Evolutionary conservation across 2,329 filamentous ascomycete species (phyloP).

Genomic region (Apiospora malaysiana): DNA sequence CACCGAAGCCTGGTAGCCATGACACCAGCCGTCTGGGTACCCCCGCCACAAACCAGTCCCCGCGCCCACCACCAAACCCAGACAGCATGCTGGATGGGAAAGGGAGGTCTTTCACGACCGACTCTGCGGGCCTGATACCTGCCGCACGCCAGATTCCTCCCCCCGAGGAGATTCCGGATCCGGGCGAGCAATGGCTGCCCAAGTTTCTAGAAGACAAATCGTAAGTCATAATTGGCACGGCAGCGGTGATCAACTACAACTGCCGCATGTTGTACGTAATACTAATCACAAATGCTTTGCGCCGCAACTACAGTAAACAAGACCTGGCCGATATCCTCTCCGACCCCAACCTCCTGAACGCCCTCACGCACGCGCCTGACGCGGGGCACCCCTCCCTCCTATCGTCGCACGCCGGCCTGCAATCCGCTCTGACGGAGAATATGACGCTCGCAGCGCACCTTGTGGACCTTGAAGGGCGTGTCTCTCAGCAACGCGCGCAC

Average conservation of each 20-base stretch:
- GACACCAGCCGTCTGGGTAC: conserved; percentile 72
- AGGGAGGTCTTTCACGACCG: conserved; percentile 30
- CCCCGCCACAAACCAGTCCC: conserved; percentile 56
- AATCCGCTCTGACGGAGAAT: conserved; percentile 72
- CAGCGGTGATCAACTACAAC: neutral
- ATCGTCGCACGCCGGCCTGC: conserved; percentile 68
- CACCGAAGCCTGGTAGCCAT: conserved; percentile 74
- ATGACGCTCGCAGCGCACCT: conserved; percentile 70
- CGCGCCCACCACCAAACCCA: conserved; percentile 48
- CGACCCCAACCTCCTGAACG: conserved; percentile 69
- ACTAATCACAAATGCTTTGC: neutral
- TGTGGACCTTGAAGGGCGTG: conserved; percentile 61
- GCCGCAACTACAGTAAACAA: conserved; percentile 64
- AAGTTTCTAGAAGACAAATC: conserved; percentile 79
- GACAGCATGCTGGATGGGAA: conserved; percentile 35
- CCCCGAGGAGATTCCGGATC: conserved; percentile 56
- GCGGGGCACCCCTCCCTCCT: conserved; percentile 76
- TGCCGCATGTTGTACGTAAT: neutral
- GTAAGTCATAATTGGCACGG: conserved; percentile 54
- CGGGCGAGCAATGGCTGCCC: conserved; percentile 80
- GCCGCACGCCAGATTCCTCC: conserved; percentile 33
- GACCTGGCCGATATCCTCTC: conserved; percentile 76
- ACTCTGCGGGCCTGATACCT: conserved; percentile 40
- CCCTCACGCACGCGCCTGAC: conserved; percentile 71
- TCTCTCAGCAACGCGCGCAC: conserved; percentile 67